A percentile compares a stretch with the other conserved stretches of the same genome.
Conservation (phyloP, 192 early-diverging fungal genomes). For the Rhizophagus clarus region DNA sequence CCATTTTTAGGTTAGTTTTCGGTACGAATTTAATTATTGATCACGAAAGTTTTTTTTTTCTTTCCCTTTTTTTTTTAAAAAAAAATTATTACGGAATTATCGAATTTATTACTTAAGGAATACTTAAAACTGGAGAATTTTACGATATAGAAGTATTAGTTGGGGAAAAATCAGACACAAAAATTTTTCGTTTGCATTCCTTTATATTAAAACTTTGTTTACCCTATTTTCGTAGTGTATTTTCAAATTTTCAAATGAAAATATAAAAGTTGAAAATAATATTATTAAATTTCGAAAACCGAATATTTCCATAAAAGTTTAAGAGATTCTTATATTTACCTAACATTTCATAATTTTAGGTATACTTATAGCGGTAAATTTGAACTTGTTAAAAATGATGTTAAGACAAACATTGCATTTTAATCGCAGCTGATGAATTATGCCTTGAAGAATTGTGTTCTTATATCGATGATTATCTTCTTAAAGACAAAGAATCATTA, state of each 20-base stretch:
- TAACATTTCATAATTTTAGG: neutral
- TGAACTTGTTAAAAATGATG: no score
- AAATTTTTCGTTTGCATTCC: no score
- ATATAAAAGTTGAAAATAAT: neutral
- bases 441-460: neutral
- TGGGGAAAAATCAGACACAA: neutral
- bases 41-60: no score
- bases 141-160: neutral
- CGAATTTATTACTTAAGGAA: neutral
- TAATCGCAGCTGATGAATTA: no score
- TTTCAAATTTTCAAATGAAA: neutral
- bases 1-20: no score
- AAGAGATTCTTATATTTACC: neutral
- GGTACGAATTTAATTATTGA: no score
- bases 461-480: neutral
- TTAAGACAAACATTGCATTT: no score
- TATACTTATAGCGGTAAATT: no score
- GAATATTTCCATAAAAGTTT: neutral
- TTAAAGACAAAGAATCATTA: neutral
- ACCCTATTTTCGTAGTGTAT: neutral
- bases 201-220: neutral
- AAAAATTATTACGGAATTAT: no score
- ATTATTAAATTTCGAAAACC: neutral
- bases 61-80: no score
- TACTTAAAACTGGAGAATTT: neutral